Evolutionary conservation across 1,284 basidiomycete genomes (phyloP), one percentile per base, ranked within the genome.

Genomic region (Naganishia albida): DNA sequence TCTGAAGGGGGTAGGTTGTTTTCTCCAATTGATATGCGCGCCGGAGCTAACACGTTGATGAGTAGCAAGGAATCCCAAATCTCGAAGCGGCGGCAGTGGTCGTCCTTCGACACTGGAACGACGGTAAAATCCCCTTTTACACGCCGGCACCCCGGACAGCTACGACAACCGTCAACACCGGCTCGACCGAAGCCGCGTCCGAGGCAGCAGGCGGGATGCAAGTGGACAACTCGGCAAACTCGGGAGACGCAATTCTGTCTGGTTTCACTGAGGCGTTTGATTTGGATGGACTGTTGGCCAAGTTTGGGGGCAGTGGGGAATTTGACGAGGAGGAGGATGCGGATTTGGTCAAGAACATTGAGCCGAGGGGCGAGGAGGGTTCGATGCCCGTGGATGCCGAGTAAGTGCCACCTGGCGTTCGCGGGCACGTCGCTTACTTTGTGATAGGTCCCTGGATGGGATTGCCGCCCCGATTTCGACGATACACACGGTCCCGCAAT

Each of bases 101-200:
- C 16, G 84, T 98, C n/a, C 79, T 99, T 3, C 86, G 84, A 53
- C 95, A 99, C 76, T 98, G 95, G 94, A 98, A 98, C 74, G 86
- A 91, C 69, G 93, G 97, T 73, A 93, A 93, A 74, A 97, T 98
- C 28, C 88, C 89, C 0, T 98, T 92, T 80, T 90, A 84, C 79
- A 91, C 91, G 1, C 77, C 82, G 1, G 91, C 93, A 2, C 94
- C 95, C 0, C 74, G 81, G 2, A 75, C 90, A 2, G 30, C 57
- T 16, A 50, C 57, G 16, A 60, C 91, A 93, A 73, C 86, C 88
- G 0, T 91, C 90, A 1, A 83, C 85, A n/a, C 70, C 71, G 8
- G 71, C 72, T 16, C 50, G 1, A 53, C 44, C n/a, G 54, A 39
- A n/a, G 28, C 39, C 8, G 68, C 64, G 20, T 2, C 56, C 28